Evolutionary conservation across 345 rosid species (phyloP).

Genomic region (Zanthoxylum bungeanum): DNA sequence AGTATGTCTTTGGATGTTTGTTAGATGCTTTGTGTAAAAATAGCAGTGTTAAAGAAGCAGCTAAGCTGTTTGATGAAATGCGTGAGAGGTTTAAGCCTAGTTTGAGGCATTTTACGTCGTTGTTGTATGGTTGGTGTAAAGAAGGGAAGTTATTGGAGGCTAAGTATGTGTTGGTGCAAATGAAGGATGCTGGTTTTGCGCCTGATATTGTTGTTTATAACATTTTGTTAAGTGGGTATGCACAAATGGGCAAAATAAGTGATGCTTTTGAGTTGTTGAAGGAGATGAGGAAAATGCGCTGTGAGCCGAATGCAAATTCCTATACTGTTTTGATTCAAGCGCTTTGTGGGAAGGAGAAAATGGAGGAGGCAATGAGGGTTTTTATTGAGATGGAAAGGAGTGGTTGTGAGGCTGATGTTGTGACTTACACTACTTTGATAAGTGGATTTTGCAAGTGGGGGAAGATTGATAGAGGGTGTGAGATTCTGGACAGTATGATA

Average conservation of each 20-base stretch:
- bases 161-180: slow-evolving; percentile 72
- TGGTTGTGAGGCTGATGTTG: slow-evolving; percentile 70
- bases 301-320: slow-evolving; percentile 58
- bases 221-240: slow-evolving; percentile 67
- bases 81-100: slow-evolving; percentile 47
- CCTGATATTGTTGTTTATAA: slow-evolving; percentile 79
- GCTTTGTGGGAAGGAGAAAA: slow-evolving; percentile 57
- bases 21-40: slow-evolving; percentile 84
- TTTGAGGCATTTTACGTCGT: slow-evolving; percentile 59
- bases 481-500: slow-evolving; percentile 61
- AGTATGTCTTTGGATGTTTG: slow-evolving; percentile 68
- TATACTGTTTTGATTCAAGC: slow-evolving; percentile 78
- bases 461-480: slow-evolving; percentile 55
- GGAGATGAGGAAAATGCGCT: slow-evolving; percentile 72
- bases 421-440: slow-evolving; percentile 66
- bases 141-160: slow-evolving; percentile 93
- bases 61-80: slow-evolving; percentile 79
- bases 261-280: slow-evolving; percentile 75
- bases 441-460: slow-evolving; percentile 83
- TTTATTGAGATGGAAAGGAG: slow-evolving; percentile 74
- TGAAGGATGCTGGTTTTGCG: slow-evolving; percentile 79
- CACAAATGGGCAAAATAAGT: slow-evolving; percentile 56
- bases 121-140: slow-evolving; percentile 91
- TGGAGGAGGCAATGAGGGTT: slow-evolving; percentile 70
- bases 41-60: slow-evolving; percentile 81